phyloP scores from a whole-genome alignment of 371 early-diverging fungal genomes.

The Rhizopus delemar region DNA sequence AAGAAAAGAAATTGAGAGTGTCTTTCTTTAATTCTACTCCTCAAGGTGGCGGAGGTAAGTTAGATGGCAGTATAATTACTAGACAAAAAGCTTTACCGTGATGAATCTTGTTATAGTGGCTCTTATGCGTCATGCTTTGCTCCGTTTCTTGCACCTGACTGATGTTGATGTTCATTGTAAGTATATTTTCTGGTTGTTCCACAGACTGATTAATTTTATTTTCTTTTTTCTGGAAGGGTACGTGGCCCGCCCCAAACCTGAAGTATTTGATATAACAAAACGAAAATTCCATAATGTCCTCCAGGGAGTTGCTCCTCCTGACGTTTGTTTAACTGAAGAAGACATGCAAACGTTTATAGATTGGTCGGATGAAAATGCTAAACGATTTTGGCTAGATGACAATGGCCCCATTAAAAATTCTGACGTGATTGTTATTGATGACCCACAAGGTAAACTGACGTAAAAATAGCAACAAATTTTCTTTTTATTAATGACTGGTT shows the following conservation, averaged over 20 bases:
- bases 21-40: conserved; percentile 84
- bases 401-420: conserved; percentile 68
- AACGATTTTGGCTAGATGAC: conserved; percentile 71
- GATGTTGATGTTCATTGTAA: conserved; percentile 70
- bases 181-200: not conserved
- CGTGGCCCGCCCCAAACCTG: conserved; percentile 77
- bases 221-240: conserved; percentile 46
- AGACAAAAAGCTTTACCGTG: not conserved
- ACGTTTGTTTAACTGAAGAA: conserved; percentile 60
- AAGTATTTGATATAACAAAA: conserved; percentile 83
- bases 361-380: conserved; percentile 79
- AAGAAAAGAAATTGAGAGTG: conserved; percentile 57
- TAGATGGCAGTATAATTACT: not conserved
- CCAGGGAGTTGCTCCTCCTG: conserved; percentile 78
- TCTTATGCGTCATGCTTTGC: conserved; percentile 84
- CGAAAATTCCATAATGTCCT: conserved; percentile 88
- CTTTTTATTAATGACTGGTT: conserved; percentile 3
- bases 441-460: conserved; percentile 71
- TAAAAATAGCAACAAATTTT: not conserved
- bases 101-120: conserved; percentile 59
- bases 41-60: conserved; percentile 81
- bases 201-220: not conserved
- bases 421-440: conserved; percentile 86
- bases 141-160: conserved; percentile 68
- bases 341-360: conserved; percentile 71